phyloP scores from a whole-genome alignment of 1,139 yeast species.

The Pichia sp. region DNA sequence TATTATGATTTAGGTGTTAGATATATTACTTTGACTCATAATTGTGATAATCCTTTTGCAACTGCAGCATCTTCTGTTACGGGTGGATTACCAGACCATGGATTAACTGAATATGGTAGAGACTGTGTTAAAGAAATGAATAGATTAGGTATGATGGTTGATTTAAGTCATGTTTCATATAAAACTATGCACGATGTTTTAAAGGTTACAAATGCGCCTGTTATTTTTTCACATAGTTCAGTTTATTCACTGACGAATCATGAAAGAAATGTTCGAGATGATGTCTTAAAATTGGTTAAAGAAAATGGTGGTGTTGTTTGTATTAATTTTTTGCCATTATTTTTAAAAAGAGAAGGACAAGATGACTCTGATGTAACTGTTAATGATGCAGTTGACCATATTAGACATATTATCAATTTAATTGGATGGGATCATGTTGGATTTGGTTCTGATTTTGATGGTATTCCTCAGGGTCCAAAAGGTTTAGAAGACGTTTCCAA shows the following conservation, averaged over 20 bases:
- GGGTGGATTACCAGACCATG: conserved; percentile 41
- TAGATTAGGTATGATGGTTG: conserved; percentile 49
- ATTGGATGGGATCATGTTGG: conserved; percentile 55
- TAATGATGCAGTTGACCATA: conserved; percentile 45
- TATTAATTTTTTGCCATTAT: conserved; percentile 41
- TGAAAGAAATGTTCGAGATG: conserved; percentile 46
- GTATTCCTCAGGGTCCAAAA: conserved; percentile 41
- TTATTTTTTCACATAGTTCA: conserved; percentile 46
- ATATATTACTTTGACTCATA: conserved; percentile 47
- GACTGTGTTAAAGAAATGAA: conserved; percentile 44
- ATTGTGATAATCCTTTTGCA: conserved; percentile 52
- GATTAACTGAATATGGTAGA: conserved; percentile 38
- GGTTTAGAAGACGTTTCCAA: conserved; percentile 51
- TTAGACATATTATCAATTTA: conserved; percentile 36
- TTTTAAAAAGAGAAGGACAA: conserved; percentile 30
- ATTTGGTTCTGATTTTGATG: conserved; percentile 50
- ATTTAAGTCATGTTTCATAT: conserved; percentile 46
- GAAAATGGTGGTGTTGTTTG: conserved; percentile 45
- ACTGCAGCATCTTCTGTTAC: conserved; percentile 44
- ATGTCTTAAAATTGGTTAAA: conserved; percentile 36
- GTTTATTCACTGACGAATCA: conserved; percentile 37
- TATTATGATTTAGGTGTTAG: conserved; percentile 45
- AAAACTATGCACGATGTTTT: conserved; percentile 45
- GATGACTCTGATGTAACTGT: conserved; percentile 32
- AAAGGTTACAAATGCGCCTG: conserved; percentile 40